Percentiles rank a stretch among this genome's conserved stretches.
These are phyloP conservation scores for Xanthoconium separans DNA, from an alignment of 1,284 basidiomycete species.

Conservation along the genomic window DNA sequence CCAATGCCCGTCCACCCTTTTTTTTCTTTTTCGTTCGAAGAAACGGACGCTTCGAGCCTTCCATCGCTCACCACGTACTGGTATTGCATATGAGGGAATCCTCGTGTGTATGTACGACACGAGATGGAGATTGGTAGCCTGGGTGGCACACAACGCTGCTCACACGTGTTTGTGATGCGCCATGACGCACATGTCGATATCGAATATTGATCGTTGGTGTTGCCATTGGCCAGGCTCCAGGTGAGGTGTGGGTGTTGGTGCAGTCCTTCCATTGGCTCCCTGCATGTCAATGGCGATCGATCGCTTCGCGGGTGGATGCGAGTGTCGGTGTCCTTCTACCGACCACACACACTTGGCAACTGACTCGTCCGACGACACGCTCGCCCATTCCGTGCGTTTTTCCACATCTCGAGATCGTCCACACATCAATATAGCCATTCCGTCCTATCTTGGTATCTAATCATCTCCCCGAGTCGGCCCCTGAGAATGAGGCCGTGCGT, in stretches of 20 bases:
- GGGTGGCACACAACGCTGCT: conserved; percentile 21
- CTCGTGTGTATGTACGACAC: neutral
- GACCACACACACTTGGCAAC: neutral
- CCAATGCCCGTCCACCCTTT: neutral
- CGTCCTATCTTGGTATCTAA: neutral
- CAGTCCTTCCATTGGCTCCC: neutral
- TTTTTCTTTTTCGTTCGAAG: neutral
- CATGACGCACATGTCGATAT: neutral
- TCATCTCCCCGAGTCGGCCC: neutral
- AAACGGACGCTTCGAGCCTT: neutral
- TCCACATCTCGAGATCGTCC: conserved; percentile 1
- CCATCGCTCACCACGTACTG: too few relatives aligned
- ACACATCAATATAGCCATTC: conserved; percentile 5
- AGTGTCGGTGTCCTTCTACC: neutral
- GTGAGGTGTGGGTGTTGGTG: too few relatives aligned
- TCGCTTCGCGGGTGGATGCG: neutral
- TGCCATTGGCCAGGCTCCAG: too few relatives aligned
- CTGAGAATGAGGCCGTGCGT: neutral
- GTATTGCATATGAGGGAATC: too few relatives aligned
- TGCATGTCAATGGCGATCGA: conserved; percentile 1
- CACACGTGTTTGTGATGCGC: conserved; percentile 21
- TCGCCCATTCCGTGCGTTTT: neutral
- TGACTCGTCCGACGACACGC: neutral
- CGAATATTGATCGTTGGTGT: too few relatives aligned
- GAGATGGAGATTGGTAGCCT: neutral